Conservation (phyloP, 371 early-diverging fungal species). For the Dichotomocladium elegans region DNA sequence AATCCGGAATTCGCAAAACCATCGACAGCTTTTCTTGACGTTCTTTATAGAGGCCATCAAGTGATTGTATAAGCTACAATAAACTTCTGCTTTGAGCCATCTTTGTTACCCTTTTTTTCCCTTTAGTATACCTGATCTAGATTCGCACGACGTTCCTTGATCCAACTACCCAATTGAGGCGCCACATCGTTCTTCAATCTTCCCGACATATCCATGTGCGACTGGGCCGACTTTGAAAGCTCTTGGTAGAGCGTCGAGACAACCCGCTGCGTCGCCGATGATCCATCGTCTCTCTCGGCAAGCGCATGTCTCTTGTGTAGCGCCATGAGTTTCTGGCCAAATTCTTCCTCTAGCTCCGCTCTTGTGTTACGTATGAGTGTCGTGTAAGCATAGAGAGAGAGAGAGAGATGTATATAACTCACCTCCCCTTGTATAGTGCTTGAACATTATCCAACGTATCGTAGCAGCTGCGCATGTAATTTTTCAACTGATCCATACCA, state of each 20-base stretch:
- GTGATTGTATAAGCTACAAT: not conserved
- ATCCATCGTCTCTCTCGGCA: not conserved
- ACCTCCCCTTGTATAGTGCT: slow-evolving; percentile 30
- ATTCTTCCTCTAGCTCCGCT: slow-evolving; percentile 24
- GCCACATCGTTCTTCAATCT: slow-evolving; percentile 22
- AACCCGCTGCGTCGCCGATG: not conserved
- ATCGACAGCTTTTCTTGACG: not conserved
- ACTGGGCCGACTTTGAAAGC: slow-evolving; percentile 25
- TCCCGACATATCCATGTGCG: slow-evolving; percentile 30
- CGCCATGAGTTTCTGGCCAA: slow-evolving; percentile 25
- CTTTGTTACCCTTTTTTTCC: not conserved
- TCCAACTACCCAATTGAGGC: slow-evolving; percentile 19
- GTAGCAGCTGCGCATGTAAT: slow-evolving; percentile 20
- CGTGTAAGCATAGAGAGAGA: not conserved
- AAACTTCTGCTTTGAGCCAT: not conserved
- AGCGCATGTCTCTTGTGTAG: slow-evolving; percentile 7
- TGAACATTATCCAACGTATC: slow-evolving; percentile 21
- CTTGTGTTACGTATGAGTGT: slow-evolving; percentile 1
- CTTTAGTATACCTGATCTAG: slow-evolving; percentile 8
- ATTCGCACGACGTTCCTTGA: slow-evolving; percentile 2
- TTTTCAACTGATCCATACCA: slow-evolving; percentile 18
- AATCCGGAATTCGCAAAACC: not conserved
- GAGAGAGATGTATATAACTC: not conserved
- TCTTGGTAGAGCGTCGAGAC: slow-evolving; percentile 21
- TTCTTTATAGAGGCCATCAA: slow-evolving; percentile 4